Evolutionary conservation across 2,329 filamentous ascomycete species (phyloP).

Genomic region (Zarea fungicola): DNA sequence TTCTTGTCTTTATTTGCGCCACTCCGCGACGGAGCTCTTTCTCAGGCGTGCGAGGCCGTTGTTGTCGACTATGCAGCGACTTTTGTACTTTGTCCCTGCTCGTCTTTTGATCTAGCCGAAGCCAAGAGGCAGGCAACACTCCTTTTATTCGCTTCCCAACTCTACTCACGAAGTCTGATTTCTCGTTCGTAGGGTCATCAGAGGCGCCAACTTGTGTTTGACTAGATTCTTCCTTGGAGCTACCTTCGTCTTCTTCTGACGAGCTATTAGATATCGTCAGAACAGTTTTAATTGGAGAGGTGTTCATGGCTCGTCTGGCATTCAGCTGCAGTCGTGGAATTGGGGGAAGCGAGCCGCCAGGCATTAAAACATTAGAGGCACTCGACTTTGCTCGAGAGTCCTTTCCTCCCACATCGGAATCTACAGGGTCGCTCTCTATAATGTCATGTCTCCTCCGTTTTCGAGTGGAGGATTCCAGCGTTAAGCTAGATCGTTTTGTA

Average conservation of each 20-base stretch:
- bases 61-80: slow-evolving; percentile 23
- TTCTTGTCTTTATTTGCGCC: slow-evolving; percentile 35
- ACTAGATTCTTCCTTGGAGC: not conserved
- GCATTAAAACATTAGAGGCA: not conserved
- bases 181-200: slow-evolving; percentile 34
- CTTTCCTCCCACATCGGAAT: slow-evolving; percentile 13
- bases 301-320: not conserved
- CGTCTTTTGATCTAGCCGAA: slow-evolving; percentile 51
- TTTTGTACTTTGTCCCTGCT: slow-evolving; percentile 27
- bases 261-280: slow-evolving; percentile 6
- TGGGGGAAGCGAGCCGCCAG: slow-evolving; percentile 4
- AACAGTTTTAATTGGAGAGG: not conserved
- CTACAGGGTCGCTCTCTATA: slow-evolving; percentile 27
- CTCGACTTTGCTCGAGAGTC: not conserved
- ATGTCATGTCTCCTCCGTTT: slow-evolving; percentile 28
- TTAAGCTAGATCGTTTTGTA: slow-evolving; percentile 21
- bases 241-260: not conserved
- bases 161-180: slow-evolving; percentile 32
- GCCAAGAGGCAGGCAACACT: slow-evolving; percentile 63
- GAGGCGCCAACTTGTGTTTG: slow-evolving; percentile 16
- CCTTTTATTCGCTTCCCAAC: slow-evolving; percentile 48
- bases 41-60: slow-evolving; percentile 32
- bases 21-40: slow-evolving; percentile 42
- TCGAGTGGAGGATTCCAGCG: slow-evolving; percentile 23
- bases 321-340: slow-evolving; percentile 10